Evolutionary conservation across 495 filamentous ascomycete genomes (phyloP).

Genomic region (Aspergillus bertholletiae): DNA sequence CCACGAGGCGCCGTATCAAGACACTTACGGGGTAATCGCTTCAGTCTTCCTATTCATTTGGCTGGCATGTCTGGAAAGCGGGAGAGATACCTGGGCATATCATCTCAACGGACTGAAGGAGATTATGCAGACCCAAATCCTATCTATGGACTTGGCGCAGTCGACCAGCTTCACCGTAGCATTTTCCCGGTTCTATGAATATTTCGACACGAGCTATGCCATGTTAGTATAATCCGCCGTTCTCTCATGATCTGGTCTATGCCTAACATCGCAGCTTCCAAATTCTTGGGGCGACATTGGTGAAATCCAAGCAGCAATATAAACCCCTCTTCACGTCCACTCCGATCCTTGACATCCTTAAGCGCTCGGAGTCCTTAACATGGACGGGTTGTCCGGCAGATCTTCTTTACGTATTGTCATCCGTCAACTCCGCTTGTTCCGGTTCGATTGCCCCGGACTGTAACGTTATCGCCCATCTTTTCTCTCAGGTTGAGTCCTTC

Average conservation of each 20-base stretch:
- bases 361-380: constrained; percentile 1
- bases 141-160: neutral
- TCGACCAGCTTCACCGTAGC: neutral
- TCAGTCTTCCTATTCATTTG: constrained; percentile 17
- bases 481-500: neutral
- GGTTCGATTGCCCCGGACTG: neutral
- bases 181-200: neutral
- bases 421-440: neutral
- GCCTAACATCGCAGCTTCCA: neutral
- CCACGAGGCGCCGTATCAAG: neutral
- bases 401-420: constrained; percentile 2
- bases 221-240: neutral
- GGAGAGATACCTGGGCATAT: constrained; percentile 15
- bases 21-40: constrained; percentile 15
- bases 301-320: constrained; percentile 2
- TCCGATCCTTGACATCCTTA: constrained; percentile 2
- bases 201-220: constrained; percentile 15
- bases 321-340: neutral
- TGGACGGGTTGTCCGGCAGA: constrained; percentile 7
- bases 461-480: neutral
- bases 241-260: neutral
- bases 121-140: constrained; percentile 7
- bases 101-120: constrained; percentile 14
- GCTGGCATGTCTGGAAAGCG: constrained; percentile 18
- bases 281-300: constrained; percentile 6